These are phyloP conservation scores for Sphaerobolus stellatus DNA, from an alignment of 1,284 basidiomycete species.

Conservation along the genomic window DNA sequence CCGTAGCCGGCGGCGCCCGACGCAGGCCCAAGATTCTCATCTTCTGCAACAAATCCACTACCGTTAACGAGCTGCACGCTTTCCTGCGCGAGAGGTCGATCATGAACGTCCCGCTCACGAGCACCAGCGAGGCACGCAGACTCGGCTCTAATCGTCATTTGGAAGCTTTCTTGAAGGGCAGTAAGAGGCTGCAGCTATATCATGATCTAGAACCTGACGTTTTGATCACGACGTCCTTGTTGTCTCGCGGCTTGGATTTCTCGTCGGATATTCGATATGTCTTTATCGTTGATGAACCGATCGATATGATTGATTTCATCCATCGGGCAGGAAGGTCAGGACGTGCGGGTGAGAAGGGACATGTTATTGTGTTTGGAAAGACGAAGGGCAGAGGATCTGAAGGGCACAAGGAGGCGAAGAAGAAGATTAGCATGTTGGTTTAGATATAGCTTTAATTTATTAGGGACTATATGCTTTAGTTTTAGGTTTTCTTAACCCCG, in stretches of 20 bases:
- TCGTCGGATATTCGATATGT: conserved; percentile 72
- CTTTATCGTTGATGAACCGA: conserved; percentile 80
- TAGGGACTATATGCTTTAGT: background rate
- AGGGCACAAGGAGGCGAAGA: conserved; percentile 48
- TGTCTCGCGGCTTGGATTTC: conserved; percentile 91
- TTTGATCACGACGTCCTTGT: conserved; percentile 84
- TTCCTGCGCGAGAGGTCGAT: conserved; percentile 63
- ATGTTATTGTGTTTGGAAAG: conserved; percentile 72
- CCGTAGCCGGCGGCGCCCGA: conserved; percentile 49
- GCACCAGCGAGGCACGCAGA: conserved; percentile 52
- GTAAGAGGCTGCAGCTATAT: conserved; percentile 3
- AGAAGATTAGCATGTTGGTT: conserved; percentile 44
- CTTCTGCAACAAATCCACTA: conserved; percentile 76
- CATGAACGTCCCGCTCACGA: conserved; percentile 62
- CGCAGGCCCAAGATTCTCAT: conserved; percentile 60
- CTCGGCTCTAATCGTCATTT: conserved; percentile 74
- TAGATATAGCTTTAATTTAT: background rate
- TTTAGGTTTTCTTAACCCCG: too few relatives aligned
- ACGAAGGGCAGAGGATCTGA: conserved; percentile 49
- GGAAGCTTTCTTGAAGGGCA: conserved; percentile 61
- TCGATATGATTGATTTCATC: conserved; percentile 86
- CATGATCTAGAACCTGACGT: conserved; percentile 51
- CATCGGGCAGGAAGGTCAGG: conserved; percentile 86
- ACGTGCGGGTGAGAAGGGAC: conserved; percentile 62
- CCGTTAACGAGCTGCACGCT: conserved; percentile 57